Percentiles rank a stretch among this genome's conserved stretches.
These are phyloP conservation scores for Eucalyptus virginea DNA, from an alignment of 345 rosid genomes.

Conservation along the genomic window DNA sequence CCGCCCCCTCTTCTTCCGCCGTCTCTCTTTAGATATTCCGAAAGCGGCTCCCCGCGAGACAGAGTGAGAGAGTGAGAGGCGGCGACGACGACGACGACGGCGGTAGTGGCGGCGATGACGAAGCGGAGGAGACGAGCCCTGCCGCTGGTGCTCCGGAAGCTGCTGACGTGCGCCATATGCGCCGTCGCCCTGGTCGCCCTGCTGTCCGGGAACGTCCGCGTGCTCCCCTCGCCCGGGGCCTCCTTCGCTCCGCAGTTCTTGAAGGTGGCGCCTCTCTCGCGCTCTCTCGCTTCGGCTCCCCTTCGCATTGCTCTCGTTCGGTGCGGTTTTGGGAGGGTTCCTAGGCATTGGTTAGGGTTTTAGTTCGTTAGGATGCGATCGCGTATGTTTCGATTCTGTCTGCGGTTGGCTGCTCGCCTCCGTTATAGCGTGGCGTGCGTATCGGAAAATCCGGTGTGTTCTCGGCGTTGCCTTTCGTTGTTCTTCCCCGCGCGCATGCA, in stretches of 20 bases:
- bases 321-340: not conserved
- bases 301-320: not conserved
- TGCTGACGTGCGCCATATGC: constrained; percentile 55
- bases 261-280: constrained; percentile 16
- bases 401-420: not conserved
- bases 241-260: constrained; percentile 27
- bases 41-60: not conserved
- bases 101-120: constrained; percentile 11
- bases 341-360: not conserved
- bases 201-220: constrained; percentile 38
- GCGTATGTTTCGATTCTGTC: not conserved
- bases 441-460: not conserved
- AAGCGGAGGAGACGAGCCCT: constrained; percentile 29
- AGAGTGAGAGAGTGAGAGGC: not conserved
- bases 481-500: not conserved
- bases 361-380: not conserved
- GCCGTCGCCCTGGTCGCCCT: constrained; percentile 30
- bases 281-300: not conserved
- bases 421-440: not conserved
- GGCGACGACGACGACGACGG: not conserved
- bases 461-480: not conserved
- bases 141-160: constrained; percentile 27
- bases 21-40: not conserved
- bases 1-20: not conserved
- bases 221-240: constrained; percentile 35